These are phyloP conservation scores for Hypocreales sp. DNA, from an alignment of 2,329 filamentous ascomycete genomes.

Conservation along the genomic window DNA sequence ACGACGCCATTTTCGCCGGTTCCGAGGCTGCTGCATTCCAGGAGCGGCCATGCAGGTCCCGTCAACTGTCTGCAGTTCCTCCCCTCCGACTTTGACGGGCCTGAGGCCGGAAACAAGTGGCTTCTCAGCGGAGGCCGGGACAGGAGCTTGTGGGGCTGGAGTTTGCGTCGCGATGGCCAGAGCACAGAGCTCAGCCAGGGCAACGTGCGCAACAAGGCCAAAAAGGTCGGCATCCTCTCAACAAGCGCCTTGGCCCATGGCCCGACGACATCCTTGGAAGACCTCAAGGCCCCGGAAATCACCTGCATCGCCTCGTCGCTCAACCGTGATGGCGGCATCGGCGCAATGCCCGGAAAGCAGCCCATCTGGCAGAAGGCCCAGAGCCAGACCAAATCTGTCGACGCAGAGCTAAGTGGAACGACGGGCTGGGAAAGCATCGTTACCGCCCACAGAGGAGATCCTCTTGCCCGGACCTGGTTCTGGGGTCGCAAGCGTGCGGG, in stretches of 20 bases:
- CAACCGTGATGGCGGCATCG: conserved; percentile 90
- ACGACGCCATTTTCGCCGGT: conserved; percentile 77
- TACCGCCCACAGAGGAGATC: conserved; percentile 77
- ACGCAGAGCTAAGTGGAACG: conserved; percentile 57
- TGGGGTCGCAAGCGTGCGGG: conserved; percentile 91
- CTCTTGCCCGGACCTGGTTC: conserved; percentile 87
- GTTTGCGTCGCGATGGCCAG: conserved; percentile 84
- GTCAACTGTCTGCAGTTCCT: conserved; percentile 74
- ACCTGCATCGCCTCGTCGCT: conserved; percentile 82
- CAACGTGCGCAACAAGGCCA: conserved; percentile 72
- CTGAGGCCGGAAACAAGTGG: conserved; percentile 85
- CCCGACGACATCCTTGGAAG: conserved; percentile 49
- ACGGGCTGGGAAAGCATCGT: conserved; percentile 97
- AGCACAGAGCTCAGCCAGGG: conserved; percentile 89
- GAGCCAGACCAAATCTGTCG: conserved; percentile 42
- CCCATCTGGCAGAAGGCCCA: conserved; percentile 72
- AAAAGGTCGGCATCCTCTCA: conserved; percentile 64
- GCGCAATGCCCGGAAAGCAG: conserved; percentile 62
- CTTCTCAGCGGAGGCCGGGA: conserved; percentile 79
- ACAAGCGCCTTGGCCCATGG: conserved; percentile 40
- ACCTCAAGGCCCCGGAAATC: conserved; percentile 80
- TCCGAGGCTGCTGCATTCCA: conserved; percentile 69
- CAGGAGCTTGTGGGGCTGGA: conserved; percentile 91
- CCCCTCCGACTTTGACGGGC: conserved; percentile 76
- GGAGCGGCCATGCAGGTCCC: conserved; percentile 79